Percentiles rank a stretch among this genome's conserved stretches.
Conservation (phyloP, 768 basidiomycete genomes). For the Suillus subaureus region DNA sequence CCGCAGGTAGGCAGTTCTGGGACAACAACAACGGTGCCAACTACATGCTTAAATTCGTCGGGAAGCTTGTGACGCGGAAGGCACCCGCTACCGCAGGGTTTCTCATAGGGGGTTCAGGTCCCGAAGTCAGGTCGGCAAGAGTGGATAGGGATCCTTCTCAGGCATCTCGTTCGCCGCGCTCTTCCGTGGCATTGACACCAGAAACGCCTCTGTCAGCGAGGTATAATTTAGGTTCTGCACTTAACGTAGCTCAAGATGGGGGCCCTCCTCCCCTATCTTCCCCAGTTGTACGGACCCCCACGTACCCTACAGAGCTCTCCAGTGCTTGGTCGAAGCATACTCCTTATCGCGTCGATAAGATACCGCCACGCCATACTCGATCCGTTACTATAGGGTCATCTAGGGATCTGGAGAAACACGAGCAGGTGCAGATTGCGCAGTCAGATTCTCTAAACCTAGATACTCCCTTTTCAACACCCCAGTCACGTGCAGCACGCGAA, state of each 20-base stretch:
- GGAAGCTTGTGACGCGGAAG: slow-evolving; percentile 24
- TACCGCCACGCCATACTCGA: slow-evolving; percentile 5
- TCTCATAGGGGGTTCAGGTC: slow-evolving; percentile 59
- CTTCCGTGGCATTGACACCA: slow-evolving; percentile 27
- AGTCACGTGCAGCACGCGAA: slow-evolving; percentile 17
- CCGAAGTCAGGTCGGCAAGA: slow-evolving; percentile 33
- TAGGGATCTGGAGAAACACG: slow-evolving; percentile 43
- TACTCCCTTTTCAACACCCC: slow-evolving; percentile 28
- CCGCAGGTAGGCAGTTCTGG: slow-evolving; percentile 82
- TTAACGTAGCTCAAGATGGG: slow-evolving; percentile 51
- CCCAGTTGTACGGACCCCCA: slow-evolving; percentile 34
- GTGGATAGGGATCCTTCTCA: slow-evolving; percentile 22
- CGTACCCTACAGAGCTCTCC: slow-evolving; percentile 48
- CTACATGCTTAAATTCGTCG: slow-evolving; percentile 72
- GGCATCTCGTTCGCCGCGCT: slow-evolving; percentile 18
- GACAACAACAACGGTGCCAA: slow-evolving; percentile 85
- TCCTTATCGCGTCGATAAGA: slow-evolving; percentile 5
- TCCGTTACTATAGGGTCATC: slow-evolving; percentile 48
- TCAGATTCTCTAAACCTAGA: slow-evolving; percentile 32
- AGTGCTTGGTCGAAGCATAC: slow-evolving; percentile 40
- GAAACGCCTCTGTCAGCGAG: slow-evolving; percentile 50
- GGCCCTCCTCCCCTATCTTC: slow-evolving; percentile 14
- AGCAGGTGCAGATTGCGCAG: slow-evolving; percentile 26
- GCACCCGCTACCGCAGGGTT: slow-evolving; percentile 37
- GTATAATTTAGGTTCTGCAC: slow-evolving; percentile 59